These are phyloP conservation scores for Astrocystis sublimbata DNA, from an alignment of 495 filamentous ascomycete genomes.

Conservation along the genomic window DNA sequence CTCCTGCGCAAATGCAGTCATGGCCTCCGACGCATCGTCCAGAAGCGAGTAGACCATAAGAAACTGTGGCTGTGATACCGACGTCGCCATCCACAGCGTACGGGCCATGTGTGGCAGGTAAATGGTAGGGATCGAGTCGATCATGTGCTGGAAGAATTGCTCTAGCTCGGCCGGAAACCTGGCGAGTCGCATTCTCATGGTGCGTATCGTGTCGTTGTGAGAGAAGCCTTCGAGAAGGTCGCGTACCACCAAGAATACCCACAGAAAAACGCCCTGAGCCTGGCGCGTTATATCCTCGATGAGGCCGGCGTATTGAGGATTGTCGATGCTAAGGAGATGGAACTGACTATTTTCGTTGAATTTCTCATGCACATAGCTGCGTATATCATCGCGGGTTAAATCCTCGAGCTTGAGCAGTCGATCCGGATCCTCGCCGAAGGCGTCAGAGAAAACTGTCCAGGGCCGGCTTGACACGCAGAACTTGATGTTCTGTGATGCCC, in stretches of 20 bases:
- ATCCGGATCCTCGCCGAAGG: conserved; percentile 26
- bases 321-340: neutral
- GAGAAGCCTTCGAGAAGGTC: conserved; percentile 22
- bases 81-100: conserved; percentile 14
- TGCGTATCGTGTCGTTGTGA: conserved; percentile 22
- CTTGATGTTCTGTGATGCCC: conserved; percentile 34
- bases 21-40: neutral
- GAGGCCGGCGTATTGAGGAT: conserved; percentile 9
- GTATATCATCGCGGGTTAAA: conserved; percentile 37
- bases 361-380: conserved; percentile 25
- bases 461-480: conserved; percentile 54
- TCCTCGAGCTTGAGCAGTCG: conserved; percentile 23
- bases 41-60: conserved; percentile 16
- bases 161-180: conserved; percentile 26
- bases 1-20: neutral
- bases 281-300: conserved; percentile 28
- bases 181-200: conserved; percentile 22
- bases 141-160: conserved; percentile 26
- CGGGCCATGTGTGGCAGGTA: conserved; percentile 9
- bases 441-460: conserved; percentile 45
- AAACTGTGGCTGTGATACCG: conserved; percentile 8
- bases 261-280: conserved; percentile 46
- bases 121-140: conserved; percentile 5
- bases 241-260: conserved; percentile 37
- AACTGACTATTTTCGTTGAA: conserved; percentile 16